Evolutionary conservation across 345 rosid genomes (phyloP), one percentile per base, ranked within the genome.

Genomic region (Murraya koenigii): DNA sequence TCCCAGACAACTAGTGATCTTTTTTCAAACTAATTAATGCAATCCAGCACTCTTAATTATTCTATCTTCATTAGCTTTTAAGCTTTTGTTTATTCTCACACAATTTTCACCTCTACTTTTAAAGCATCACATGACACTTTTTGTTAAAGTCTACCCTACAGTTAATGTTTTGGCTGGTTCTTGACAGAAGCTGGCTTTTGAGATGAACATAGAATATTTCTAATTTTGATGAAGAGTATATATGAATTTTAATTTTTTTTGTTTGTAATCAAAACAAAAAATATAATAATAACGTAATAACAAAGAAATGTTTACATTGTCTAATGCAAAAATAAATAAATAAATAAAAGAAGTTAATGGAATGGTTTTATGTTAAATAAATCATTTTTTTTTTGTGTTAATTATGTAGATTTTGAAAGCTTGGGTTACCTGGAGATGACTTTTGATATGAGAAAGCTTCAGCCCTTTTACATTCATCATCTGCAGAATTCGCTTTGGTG

Each of bases 401-500:
- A 52, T 17, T 6, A 17, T 64, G 19, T 11, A 28, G 60, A 69
- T 49, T 69, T 7, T 36, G 39, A 11, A 25, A 23, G 23, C 6
- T 33, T 47, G 4, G 4, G 3, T 52, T 79, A 87, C 90, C 90
- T 87, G 88, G 39, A 87, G 88, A 82, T 87, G 90, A 79, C 90
- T 87, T 77, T 87, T 87, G 74, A 87, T 75, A 69, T 87, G 90
- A 77, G 83, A 84, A 77, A 87, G 85, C 59, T 56, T 75, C 73
- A 87, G 85, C 66, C 84, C 88, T 32, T 77, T 81, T 1, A 84
- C 83, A 55, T 74, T 68, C 88, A 87, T 87, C 81, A 62, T 68
- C 85, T 82, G 87, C 74, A 87, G 64, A 82, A 87, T 85, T 52
- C 78, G 74, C 86, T 84, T 87, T 0, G 90, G 90, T 5, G 90